Conservation (phyloP, 345 rosid species). For the Limnanthes douglasii region DNA sequence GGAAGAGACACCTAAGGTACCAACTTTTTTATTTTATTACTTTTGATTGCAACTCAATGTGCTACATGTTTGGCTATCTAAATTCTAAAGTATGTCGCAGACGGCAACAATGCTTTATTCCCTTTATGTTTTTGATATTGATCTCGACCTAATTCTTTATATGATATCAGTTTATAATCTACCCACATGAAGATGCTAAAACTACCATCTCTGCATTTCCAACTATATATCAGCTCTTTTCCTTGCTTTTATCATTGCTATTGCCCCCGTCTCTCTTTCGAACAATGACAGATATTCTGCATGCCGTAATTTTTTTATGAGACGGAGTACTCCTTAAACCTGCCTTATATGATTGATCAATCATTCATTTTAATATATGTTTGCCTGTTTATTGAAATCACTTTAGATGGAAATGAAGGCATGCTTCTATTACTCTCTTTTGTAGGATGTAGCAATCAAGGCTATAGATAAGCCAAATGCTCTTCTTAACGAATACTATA, state of each 20-base stretch:
- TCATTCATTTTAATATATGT: too few species aligned
- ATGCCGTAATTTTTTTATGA: neutral
- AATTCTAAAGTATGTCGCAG: neutral
- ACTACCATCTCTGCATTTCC: too few species aligned
- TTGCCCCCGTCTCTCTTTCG: neutral
- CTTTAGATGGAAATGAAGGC: neutral
- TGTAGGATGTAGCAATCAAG: slow-evolving; percentile 22
- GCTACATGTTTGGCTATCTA: neutral
- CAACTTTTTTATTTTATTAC: neutral
- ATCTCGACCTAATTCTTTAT: too few species aligned
- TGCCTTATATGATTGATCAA: neutral
- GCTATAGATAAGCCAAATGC: slow-evolving; percentile 22
- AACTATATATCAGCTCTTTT: neutral
- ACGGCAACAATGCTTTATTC: neutral
- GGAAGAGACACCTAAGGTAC: slow-evolving; percentile 14
- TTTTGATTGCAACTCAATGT: slow-evolving; percentile 1
- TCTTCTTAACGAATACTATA: slow-evolving; percentile 66
- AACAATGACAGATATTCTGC: neutral
- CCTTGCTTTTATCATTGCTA: neutral
- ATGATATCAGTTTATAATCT: too few species aligned
- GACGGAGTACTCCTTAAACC: slow-evolving; percentile 4
- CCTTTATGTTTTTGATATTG: neutral
- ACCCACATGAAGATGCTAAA: too few species aligned
- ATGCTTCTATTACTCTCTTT: slow-evolving; percentile 4
- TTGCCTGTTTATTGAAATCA: too few species aligned